These are phyloP conservation scores for Calycina marina DNA, from an alignment of 2,329 filamentous ascomycete species.

Conservation along the genomic window DNA sequence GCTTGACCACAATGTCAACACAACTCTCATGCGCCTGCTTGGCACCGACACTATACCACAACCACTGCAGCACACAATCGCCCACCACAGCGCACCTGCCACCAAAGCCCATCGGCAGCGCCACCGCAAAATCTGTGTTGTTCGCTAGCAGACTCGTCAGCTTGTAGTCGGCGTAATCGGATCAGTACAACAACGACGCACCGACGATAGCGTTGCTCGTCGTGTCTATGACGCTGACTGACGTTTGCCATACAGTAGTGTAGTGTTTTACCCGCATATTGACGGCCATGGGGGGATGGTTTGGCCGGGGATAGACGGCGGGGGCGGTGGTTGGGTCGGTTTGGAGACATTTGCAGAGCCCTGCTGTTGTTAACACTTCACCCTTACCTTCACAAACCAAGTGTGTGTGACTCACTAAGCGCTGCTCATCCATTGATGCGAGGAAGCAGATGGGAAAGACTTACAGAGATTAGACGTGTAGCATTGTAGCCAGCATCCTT, in stretches of 20 bases:
- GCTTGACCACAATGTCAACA: neutral
- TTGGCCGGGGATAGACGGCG: neutral
- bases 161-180: neutral
- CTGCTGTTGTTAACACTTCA: too few relatives aligned
- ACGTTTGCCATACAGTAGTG: too few relatives aligned
- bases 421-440: too few relatives aligned
- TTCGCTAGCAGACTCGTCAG: neutral
- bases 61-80: neutral
- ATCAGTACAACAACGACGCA: neutral
- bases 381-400: too few relatives aligned
- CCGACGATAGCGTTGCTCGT: neutral
- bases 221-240: neutral
- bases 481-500: neutral
- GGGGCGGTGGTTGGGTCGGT: neutral
- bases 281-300: neutral
- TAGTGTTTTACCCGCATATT: neutral
- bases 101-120: neutral
- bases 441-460: too few relatives aligned
- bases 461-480: neutral
- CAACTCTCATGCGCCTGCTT: neutral
- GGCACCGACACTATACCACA: neutral
- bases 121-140: neutral
- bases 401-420: too few relatives aligned
- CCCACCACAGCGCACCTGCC: neutral
- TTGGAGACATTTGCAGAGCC: neutral